These are phyloP conservation scores for Coemansia sp. DNA, from an alignment of 371 early-diverging fungal genomes.

Conservation along the genomic window DNA sequence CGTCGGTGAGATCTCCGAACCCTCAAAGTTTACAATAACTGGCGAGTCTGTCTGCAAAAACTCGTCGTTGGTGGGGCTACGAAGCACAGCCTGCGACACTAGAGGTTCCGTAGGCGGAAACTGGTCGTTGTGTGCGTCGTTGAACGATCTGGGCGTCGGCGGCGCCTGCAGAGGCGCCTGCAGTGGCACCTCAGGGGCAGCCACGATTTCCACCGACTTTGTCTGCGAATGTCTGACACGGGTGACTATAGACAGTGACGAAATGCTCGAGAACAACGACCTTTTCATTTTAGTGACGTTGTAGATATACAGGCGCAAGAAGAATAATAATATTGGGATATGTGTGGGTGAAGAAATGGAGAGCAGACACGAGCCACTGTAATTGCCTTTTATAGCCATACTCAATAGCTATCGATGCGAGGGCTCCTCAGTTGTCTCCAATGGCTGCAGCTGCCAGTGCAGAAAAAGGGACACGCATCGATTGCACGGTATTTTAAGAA, in stretches of 20 bases:
- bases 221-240: slow-evolving; percentile 8
- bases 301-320: background rate
- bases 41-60: slow-evolving; percentile 24
- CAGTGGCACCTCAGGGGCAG: slow-evolving; percentile 1
- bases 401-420: slow-evolving; percentile 2
- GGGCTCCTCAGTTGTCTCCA: background rate
- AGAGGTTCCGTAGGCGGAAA: background rate
- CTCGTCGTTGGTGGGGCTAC: slow-evolving; percentile 13
- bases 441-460: background rate
- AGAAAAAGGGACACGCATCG: background rate
- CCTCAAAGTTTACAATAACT: slow-evolving; percentile 17
- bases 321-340: background rate
- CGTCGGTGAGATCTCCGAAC: slow-evolving; percentile 8
- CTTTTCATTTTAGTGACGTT: background rate
- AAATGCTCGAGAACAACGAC: slow-evolving; percentile 13
- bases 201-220: slow-evolving; percentile 3
- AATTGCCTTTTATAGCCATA: background rate
- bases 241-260: slow-evolving; percentile 18
- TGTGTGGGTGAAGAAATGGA: background rate
- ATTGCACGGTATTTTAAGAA: slow-evolving; percentile 4
- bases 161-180: slow-evolving; percentile 14
- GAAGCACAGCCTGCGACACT: background rate
- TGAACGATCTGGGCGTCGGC: slow-evolving; percentile 39
- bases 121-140: slow-evolving; percentile 9
- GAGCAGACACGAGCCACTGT: background rate